phyloP scores from a whole-genome alignment of 352 stramenopile genomes.

The Phytopythium vexans region DNA sequence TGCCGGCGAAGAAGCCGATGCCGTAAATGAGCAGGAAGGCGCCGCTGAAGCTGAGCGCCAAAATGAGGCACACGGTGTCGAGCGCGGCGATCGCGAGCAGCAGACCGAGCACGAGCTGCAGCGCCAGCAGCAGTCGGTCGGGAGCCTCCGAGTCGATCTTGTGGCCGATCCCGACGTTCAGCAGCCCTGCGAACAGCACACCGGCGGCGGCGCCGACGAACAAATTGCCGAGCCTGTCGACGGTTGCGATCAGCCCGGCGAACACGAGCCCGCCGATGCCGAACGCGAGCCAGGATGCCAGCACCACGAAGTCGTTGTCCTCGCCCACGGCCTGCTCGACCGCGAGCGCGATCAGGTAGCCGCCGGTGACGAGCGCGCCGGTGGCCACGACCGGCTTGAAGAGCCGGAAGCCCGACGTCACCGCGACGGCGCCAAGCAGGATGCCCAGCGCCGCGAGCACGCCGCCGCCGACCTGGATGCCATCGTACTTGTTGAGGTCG shows the following conservation, averaged over 20 bases:
- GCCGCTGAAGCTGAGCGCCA: conserved; percentile 59
- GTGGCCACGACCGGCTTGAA: conserved; percentile 33
- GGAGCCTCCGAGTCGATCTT: conserved; percentile 24
- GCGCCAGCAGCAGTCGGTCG: conserved; percentile 19
- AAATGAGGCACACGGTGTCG: conserved; percentile 33
- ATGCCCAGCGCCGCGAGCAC: conserved; percentile 32
- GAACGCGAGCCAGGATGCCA: conserved; percentile 38
- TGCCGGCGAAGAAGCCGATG: conserved; percentile 69
- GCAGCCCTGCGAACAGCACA: conserved; percentile 27
- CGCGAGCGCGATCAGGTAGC: conserved; percentile 20
- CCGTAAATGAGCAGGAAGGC: conserved; percentile 42
- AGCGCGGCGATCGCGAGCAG: conserved; percentile 15
- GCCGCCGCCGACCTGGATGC: conserved; percentile 11
- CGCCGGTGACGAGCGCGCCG: conserved; percentile 25
- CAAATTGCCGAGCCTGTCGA: conserved; percentile 30
- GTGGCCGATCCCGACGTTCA: conserved; percentile 29
- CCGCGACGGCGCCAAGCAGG: conserved; percentile 24
- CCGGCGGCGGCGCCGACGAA: conserved; percentile 25
- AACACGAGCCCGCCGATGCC: conserved; percentile 25
- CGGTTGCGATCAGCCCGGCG: conserved; percentile 16
- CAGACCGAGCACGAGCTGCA: conserved; percentile 14
- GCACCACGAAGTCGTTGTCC: conserved; percentile 21
- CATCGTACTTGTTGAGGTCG: background rate
- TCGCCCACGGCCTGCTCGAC: conserved; percentile 24
- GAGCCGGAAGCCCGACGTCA: conserved; percentile 37